A percentile compares a stretch with the other conserved stretches of the same genome.
Evolutionary conservation across 139 green algal species (phyloP).

Genomic region (Chlorella sp.): DNA sequence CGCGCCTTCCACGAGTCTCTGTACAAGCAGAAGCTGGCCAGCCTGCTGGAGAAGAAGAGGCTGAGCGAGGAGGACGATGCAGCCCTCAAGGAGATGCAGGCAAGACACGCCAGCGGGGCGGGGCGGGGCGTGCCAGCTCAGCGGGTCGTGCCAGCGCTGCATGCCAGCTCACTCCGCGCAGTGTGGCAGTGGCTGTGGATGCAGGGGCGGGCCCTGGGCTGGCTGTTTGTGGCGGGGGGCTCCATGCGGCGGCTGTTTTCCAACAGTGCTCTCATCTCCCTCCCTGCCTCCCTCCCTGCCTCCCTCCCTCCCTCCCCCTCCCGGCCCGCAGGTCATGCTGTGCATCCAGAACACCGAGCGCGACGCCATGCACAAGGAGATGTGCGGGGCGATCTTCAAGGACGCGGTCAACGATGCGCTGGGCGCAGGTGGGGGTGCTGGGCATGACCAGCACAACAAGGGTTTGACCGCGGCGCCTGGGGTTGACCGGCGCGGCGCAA

Average conservation of each 20-base stretch:
- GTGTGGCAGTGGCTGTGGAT: background rate
- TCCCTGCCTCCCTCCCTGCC: background rate
- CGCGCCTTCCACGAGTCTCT: constrained; percentile 81
- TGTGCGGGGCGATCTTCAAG: constrained; percentile 71
- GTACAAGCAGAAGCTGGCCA: constrained; percentile 84
- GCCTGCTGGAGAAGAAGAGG: constrained; percentile 70
- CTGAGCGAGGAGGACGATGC: constrained; percentile 80
- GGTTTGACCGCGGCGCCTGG: background rate
- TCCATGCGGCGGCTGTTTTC: too few relatives aligned
- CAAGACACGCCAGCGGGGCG: background rate
- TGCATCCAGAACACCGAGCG: constrained; percentile 80
- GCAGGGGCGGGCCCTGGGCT: too few relatives aligned
- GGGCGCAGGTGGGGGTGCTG: constrained; percentile 17
- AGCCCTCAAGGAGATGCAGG: constrained; percentile 77
- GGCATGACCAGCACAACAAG: background rate
- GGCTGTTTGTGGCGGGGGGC: too few relatives aligned
- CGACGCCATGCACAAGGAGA: constrained; percentile 62
- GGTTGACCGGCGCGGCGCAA: background rate
- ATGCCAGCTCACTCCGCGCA: too few relatives aligned
- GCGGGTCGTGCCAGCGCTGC: background rate
- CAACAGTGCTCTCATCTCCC: background rate
- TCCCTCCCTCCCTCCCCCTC: background rate
- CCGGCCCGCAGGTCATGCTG: constrained; percentile 80
- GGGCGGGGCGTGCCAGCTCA: too few relatives aligned
- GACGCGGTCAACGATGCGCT: constrained; percentile 60